Evolutionary conservation across 805 yeast genomes (phyloP).

Genomic region (Metschnikowia sp.): DNA sequence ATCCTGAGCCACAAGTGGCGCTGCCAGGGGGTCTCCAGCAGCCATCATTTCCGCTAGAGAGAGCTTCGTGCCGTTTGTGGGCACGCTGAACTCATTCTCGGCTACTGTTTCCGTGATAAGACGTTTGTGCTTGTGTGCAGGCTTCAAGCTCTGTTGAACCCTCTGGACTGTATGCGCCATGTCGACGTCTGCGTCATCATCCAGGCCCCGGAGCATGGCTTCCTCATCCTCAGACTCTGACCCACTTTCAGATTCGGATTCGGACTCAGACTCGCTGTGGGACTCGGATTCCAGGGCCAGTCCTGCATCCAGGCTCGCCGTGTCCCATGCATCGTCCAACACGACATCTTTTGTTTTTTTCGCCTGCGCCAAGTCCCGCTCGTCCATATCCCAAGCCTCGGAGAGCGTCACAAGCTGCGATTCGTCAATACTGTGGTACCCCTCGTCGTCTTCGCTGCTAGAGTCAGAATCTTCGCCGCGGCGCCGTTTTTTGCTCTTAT

Average conservation of each 20-base stretch:
- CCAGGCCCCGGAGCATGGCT: constrained; percentile 33
- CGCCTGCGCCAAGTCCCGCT: constrained; percentile 5
- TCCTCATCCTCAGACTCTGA: constrained; percentile 27
- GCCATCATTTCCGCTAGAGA: constrained; percentile 74
- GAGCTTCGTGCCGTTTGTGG: constrained; percentile 56
- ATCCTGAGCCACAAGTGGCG: constrained; percentile 46
- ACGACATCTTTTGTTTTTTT: constrained; percentile 11
- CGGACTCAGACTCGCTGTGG: constrained; percentile 19
- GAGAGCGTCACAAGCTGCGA: constrained; percentile 69
- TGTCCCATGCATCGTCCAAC: constrained; percentile 16
- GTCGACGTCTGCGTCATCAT: constrained; percentile 43
- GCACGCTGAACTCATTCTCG: constrained; percentile 70
- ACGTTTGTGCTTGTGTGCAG: constrained; percentile 38
- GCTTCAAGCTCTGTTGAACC: constrained; percentile 35
- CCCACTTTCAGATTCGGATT: constrained; percentile 20
- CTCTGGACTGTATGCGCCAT: constrained; percentile 46
- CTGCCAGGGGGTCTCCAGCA: constrained; percentile 52
- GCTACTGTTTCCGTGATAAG: constrained; percentile 52
- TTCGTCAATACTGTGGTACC: constrained; percentile 74
- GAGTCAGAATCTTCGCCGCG: constrained; percentile 12
- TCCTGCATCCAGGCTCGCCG: constrained; percentile 17
- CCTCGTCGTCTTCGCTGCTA: constrained; percentile 31
- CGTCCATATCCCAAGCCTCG: constrained; percentile 85
- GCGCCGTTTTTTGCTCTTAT: constrained; percentile 34
- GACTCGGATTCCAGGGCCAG: constrained; percentile 18